Conservation (phyloP, 2,329 filamentous ascomycete genomes). For the Ilyonectria sp. region DNA sequence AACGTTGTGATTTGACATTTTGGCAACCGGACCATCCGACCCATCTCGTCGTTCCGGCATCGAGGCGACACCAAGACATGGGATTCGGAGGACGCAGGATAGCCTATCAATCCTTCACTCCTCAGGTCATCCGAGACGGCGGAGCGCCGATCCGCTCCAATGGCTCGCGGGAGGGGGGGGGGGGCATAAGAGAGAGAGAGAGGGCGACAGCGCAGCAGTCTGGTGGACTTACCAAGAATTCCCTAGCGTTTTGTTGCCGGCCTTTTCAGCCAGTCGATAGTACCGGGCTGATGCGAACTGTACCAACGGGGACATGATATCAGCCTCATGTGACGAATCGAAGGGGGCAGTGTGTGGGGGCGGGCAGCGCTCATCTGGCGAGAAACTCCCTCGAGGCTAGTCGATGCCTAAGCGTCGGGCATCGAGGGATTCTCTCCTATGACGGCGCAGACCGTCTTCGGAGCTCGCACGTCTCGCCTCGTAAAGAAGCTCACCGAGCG, state of each 20-base stretch:
- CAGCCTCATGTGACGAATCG: conserved; percentile 64
- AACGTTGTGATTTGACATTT: not conserved
- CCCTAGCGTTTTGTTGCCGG: conserved; percentile 90
- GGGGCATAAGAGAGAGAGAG: conserved; percentile 18
- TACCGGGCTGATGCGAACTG: conserved; percentile 89
- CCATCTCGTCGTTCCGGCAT: conserved; percentile 2
- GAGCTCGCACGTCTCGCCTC: conserved; percentile 26
- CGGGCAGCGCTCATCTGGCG: conserved; percentile 23
- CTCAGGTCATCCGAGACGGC: conserved; percentile 21
- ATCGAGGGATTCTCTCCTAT: conserved; percentile 24
- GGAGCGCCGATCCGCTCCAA: conserved; percentile 23
- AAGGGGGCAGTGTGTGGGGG: conserved; percentile 36
- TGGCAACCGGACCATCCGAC: conserved; percentile 14
- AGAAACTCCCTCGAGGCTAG: conserved; percentile 43
- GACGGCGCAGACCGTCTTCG: conserved; percentile 3
- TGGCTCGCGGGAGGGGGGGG: conserved; percentile 30
- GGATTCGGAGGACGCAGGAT: conserved; percentile 15
- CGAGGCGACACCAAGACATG: conserved; percentile 3
- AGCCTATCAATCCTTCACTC: conserved; percentile 35
- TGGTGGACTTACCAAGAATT: conserved; percentile 87
- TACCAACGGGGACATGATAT: conserved; percentile 49
- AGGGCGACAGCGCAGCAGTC: conserved; percentile 37
- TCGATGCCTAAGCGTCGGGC: conserved; percentile 57
- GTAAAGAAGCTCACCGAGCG: conserved; percentile 2
- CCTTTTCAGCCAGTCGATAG: conserved; percentile 90